Percentiles rank a stretch among this genome's conserved stretches.
These are phyloP conservation scores for Aspergillus viridinutans DNA, from an alignment of 2,329 filamentous ascomycete species.

Conservation along the genomic window DNA sequence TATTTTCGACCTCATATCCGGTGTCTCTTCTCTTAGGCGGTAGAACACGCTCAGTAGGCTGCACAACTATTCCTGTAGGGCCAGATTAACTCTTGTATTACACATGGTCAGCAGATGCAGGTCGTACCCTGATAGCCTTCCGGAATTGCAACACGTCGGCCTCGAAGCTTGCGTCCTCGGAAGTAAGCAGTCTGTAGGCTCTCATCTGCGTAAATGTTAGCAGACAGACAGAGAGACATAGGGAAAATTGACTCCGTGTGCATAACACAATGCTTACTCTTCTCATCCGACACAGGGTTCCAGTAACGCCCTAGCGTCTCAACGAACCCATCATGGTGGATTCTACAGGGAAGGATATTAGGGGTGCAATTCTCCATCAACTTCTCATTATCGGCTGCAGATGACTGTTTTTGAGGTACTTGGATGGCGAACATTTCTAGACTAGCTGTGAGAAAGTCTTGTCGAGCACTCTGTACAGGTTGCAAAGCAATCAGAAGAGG, in stretches of 20 bases:
- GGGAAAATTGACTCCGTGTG: neutral
- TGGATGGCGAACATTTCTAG: slow-evolving; percentile 34
- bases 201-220: slow-evolving; percentile 15
- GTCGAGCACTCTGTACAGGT: neutral
- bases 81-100: neutral
- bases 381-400: slow-evolving; percentile 14
- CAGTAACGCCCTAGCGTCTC: slow-evolving; percentile 65
- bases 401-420: slow-evolving; percentile 19
- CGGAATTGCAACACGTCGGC: slow-evolving; percentile 63
- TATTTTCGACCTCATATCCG: slow-evolving; percentile 43
- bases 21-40: slow-evolving; percentile 27
- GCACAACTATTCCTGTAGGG: slow-evolving; percentile 54
- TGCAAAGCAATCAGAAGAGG: neutral
- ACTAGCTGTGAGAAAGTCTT: neutral
- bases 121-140: slow-evolving; percentile 59
- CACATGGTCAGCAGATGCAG: neutral
- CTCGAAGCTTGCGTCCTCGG: slow-evolving; percentile 73
- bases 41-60: slow-evolving; percentile 41
- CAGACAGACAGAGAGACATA: neutral
- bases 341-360: slow-evolving; percentile 74
- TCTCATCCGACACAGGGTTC: slow-evolving; percentile 52
- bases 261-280: slow-evolving; percentile 30
- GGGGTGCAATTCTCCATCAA: slow-evolving; percentile 47
- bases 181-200: slow-evolving; percentile 60
- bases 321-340: slow-evolving; percentile 73